Percentiles rank a stretch among this genome's conserved stretches.
phyloP scores from a whole-genome alignment of 1,284 basidiomycete species.

The Apiotrichum montevideense region DNA sequence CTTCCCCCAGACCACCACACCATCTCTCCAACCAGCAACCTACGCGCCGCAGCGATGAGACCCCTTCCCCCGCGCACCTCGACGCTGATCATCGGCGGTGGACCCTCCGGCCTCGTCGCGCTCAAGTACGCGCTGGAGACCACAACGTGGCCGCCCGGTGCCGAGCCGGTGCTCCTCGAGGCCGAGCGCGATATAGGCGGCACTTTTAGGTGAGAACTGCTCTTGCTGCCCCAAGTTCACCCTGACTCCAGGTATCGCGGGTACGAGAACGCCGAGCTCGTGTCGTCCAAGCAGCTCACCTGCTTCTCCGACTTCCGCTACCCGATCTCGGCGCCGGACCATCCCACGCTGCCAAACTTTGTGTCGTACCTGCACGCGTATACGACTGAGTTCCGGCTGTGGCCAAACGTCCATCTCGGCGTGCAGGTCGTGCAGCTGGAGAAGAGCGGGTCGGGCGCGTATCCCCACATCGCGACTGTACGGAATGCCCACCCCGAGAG shows the following conservation, averaged over 20 bases:
- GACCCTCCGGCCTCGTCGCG: slow-evolving; percentile 57
- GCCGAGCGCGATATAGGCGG: slow-evolving; percentile 59
- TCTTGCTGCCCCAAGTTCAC: background rate
- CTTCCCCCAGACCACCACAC: no score
- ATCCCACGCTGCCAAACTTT: slow-evolving; percentile 56
- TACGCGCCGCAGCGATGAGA: background rate
- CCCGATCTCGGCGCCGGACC: slow-evolving; percentile 53
- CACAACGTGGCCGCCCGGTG: slow-evolving; percentile 45
- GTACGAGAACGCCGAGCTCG: slow-evolving; percentile 52
- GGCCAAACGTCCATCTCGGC: slow-evolving; percentile 49
- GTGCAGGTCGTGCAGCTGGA: slow-evolving; percentile 46
- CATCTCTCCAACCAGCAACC: background rate
- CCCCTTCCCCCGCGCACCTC: slow-evolving; percentile 21
- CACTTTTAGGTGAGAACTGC: slow-evolving; percentile 50
- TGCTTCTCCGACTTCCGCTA: slow-evolving; percentile 60
- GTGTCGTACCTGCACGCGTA: slow-evolving; percentile 58
- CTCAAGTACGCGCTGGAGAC: slow-evolving; percentile 56
- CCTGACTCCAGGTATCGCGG: slow-evolving; percentile 24
- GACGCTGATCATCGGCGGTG: slow-evolving; percentile 52
- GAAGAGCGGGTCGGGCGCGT: slow-evolving; percentile 17
- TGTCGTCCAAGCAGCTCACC: slow-evolving; percentile 53
- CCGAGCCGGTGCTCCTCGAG: slow-evolving; percentile 56
- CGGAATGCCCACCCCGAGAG: background rate
- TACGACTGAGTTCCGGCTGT: slow-evolving; percentile 51
- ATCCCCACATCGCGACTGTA: background rate